Percentiles rank a stretch among this genome's conserved stretches.
Conservation (phyloP, 139 green algal genomes). For the Chlamydomonas sp. region DNA sequence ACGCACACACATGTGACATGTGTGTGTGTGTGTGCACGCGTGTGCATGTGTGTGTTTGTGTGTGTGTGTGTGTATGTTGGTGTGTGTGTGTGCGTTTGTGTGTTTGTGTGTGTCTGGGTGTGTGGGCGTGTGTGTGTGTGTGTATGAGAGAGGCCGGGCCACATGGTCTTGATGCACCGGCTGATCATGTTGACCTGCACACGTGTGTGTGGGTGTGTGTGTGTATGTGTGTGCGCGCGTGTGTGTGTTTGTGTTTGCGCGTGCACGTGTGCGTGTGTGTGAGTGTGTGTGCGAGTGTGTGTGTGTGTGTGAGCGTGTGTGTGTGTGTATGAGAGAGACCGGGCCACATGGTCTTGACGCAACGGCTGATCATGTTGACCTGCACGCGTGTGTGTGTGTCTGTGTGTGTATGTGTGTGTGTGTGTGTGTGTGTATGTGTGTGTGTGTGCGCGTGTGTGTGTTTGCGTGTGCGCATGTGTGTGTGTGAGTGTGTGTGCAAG, state of each 20-base stretch:
- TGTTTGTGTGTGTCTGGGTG: background rate
- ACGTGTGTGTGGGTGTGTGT: conserved; percentile 1
- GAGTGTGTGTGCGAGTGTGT: conserved; percentile 2
- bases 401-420: too few relatives aligned
- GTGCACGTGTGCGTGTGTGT: background rate
- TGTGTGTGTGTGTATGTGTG: conserved; percentile 4
- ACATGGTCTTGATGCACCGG: background rate
- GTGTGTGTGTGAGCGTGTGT: too few relatives aligned
- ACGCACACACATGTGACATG: too few relatives aligned
- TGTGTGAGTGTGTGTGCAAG: too few relatives aligned
- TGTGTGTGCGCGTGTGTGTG: background rate
- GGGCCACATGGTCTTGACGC: conserved; percentile 5
- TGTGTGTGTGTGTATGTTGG: background rate
- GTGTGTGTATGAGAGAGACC: too few relatives aligned
- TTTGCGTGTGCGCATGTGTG: background rate
- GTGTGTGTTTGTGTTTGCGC: too few relatives aligned
- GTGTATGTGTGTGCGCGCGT: too few relatives aligned
- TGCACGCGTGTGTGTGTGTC: too few relatives aligned
- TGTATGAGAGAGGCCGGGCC: too few relatives aligned
- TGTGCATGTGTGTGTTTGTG: background rate
- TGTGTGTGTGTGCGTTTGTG: too few relatives aligned
- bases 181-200: background rate
- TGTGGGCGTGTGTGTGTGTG: background rate
- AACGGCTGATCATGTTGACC: conserved; percentile 14
- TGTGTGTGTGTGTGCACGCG: background rate